Evolutionary conservation across 495 filamentous ascomycete species (phyloP), one percentile per base, ranked within the genome.

Genomic region (Xanthoparmelia taractica): DNA sequence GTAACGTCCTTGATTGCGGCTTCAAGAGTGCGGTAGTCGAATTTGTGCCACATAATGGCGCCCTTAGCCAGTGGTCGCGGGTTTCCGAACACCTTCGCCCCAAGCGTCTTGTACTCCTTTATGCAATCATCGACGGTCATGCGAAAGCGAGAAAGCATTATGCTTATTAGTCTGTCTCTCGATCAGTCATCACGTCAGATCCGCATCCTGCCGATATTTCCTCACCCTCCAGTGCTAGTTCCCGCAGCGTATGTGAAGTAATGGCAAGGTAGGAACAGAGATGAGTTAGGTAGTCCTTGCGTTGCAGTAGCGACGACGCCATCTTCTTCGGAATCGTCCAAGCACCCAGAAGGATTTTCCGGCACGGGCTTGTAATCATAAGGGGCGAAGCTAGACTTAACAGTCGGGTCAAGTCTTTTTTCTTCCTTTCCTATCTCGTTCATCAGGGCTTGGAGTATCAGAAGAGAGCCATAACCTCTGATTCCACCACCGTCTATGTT

Each of bases 41-140:
- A 50, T 25, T 29, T 50, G 47, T 50, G 47, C 47, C 47, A 50
- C 10, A 29, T 15, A 50, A 50, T 29, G 15, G 8, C 47, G 23
- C 47, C 47, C 12, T 50, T 50, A 2, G 47, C 47, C 23, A 50
- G 11, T 29, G 23, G 47, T 15, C 66, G 66, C 40, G 63, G 68
- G 18, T 64, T 69, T 11, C 75, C 79, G 65, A 82, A 82, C 1
- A 82, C 70, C 55, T 75, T 69, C 4, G 76, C 68, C 18, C 76
- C 75, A 43, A 82, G 74, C 36, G 71, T 60, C 25, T 71, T 63
- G 63, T 82, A 82, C 31, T 79, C 73, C n/a, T 72, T 66, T 38
- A 82, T 72, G 56, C 75, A 80, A 62, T 82, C 75, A 10, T 78
- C 71, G 13, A 82, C 75, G 1, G 72, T 75, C 79, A 84, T 81